A percentile compares a stretch with the other conserved stretches of the same genome.
Conservation (phyloP, 2,329 filamentous ascomycete species). For the Sclerotinia borealis region DNA sequence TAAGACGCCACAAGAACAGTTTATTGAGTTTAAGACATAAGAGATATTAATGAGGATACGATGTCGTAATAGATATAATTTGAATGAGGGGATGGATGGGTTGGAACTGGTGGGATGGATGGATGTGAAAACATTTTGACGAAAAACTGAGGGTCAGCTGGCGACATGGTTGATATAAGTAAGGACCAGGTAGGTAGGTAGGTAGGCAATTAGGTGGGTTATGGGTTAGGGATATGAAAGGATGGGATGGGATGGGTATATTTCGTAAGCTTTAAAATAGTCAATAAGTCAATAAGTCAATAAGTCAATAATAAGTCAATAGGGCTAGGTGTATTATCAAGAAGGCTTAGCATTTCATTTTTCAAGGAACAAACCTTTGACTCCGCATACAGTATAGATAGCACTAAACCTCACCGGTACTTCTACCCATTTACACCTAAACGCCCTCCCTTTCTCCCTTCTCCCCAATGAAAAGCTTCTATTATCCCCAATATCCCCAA, state of each 20-base stretch:
- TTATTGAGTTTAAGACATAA: slow-evolving; percentile 6
- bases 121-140: slow-evolving; percentile 2
- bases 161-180: background rate
- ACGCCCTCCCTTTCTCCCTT: too few relatives aligned
- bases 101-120: background rate
- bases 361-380: too few relatives aligned
- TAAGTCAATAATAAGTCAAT: too few relatives aligned
- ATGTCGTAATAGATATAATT: background rate
- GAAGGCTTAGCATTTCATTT: slow-evolving; percentile 5
- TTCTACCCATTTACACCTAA: background rate
- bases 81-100: background rate
- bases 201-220: background rate
- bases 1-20: slow-evolving; percentile 16
- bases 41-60: background rate
- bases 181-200: background rate
- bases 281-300: too few relatives aligned
- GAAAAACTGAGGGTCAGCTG: background rate
- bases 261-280: too few relatives aligned
- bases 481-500: background rate
- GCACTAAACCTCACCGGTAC: background rate
- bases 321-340: background rate
- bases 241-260: background rate
- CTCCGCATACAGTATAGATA: too few relatives aligned
- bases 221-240: too few relatives aligned
- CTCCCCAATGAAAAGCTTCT: background rate